Conservation (phyloP, 306 rosid species). For the Glycine soja region DNA sequence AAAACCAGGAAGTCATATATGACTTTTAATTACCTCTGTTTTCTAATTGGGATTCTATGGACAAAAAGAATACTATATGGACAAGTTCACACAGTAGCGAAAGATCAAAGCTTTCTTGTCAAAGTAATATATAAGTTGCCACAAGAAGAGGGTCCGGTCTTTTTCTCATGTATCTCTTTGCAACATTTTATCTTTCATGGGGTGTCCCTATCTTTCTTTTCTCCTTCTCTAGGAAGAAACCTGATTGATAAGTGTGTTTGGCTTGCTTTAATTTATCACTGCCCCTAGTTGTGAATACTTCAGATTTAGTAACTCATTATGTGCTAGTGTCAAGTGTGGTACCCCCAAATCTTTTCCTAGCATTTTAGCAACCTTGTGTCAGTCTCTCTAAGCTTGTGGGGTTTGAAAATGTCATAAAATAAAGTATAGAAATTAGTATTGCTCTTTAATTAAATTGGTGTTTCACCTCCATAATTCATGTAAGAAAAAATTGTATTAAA, state of each 20-base stretch:
- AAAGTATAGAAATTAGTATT: background rate
- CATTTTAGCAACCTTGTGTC: conserved; percentile 54
- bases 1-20: conserved; percentile 35
- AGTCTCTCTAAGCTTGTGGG: conserved; percentile 46
- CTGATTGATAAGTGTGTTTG: conserved; percentile 51
- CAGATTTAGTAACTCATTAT: conserved; percentile 50
- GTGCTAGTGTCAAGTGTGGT: conserved; percentile 17
- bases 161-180: conserved; percentile 58
- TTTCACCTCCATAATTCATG: background rate
- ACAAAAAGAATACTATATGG: conserved; percentile 48
- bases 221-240: conserved; percentile 63
- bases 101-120: conserved; percentile 71
- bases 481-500: background rate
- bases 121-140: conserved; percentile 53
- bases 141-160: conserved; percentile 56
- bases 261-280: conserved; percentile 46
- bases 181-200: conserved; percentile 47
- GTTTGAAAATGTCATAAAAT: conserved; percentile 36
- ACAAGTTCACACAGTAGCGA: conserved; percentile 44
- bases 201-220: conserved; percentile 56
- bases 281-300: conserved; percentile 48
- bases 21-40: conserved; percentile 51
- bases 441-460: background rate
- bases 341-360: conserved; percentile 62
- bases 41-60: conserved; percentile 42